Base-by-base conservation (phyloP, 352 stramenopile species). In the Phytopythium kandeliae region DNA sequence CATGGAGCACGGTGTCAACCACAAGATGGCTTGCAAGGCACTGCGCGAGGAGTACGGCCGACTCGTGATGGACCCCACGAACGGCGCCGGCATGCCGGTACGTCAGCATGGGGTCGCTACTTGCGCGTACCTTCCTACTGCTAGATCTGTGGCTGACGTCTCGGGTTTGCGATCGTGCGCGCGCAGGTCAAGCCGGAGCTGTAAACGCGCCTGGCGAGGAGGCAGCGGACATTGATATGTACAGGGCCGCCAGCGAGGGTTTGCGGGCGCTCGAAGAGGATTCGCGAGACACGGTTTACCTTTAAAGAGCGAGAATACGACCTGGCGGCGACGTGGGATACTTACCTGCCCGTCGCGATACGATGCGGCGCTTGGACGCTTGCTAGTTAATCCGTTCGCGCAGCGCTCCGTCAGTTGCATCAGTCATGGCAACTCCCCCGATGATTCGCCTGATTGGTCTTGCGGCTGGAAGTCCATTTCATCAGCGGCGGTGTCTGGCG, bases 1-100 rank as follows among this genome's bases (percentile, higher is more conserved):
- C 72, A 85, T 89, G 59, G 83, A 94, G 64, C 74, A 92, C 65
- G 84, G 84, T 54, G 78, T 94, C 44, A 94, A 94, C 73, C 84
- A 94, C 80, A 89, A 86, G 60, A 84, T 92, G 52, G 78, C 74
- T 22, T 94, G 84, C 78, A 92, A 91, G 65, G 57, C 52, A 21
- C 54, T 94, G 44, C 81, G 84, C 48, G 80, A 94, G 51, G 78
- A 94, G 67, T 94, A 94, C 61, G 79, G 63, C 42, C 80, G 69
- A 54, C 77, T 94, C 38, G 69, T 94, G 51, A 77, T 74, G 54
- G 84, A 94, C 66, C 84, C 84, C 35, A 88, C 81, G 48, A 75
- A 86, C 46, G 80, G 80, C 42, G 78, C 70, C 59, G 81, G 81
- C 19, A 66, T 70, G 38, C 81, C 81, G 60, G 81, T 92, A 64